Evolutionary conservation across 2,329 filamentous ascomycete genomes (phyloP), one percentile per base, ranked within the genome.

Genomic region (Didymosphaeria variabile): DNA sequence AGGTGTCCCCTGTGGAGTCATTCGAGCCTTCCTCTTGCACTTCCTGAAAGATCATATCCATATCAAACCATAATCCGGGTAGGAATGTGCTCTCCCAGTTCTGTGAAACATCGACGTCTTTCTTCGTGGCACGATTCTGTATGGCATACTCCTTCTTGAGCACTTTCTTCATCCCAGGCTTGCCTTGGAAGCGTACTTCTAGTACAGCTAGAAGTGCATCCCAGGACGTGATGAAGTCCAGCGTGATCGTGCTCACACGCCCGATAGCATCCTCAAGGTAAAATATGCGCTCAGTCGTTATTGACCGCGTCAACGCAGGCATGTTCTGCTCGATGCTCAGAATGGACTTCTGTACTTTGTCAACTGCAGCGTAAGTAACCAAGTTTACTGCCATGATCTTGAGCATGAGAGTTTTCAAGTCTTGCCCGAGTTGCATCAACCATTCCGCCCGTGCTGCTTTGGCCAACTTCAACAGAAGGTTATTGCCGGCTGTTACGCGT

Each of bases 261-360:
- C 64, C 64, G 3, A 65, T 57, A 6, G 62, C 44, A 55, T 67
- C 62, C 51, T 67, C 64, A 2, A 67, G 50, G 12, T 62, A 52
- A 31, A 65, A 59, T 36, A 36, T 36, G 34, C 34, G 34, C 13
- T 36, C 34, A 36, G 34, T 36, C 34, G 34, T 10, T 15, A 36
- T 36, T 36, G 7, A 62, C 54, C 13, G 62, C 57, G 19, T 65
- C 51, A 5, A 58, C 57, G 2, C 61, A 40, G 1, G 42, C 12
- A 26, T 46, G 31, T 21, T 62, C 55, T 6, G 61, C 47, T 10
- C 42, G 36, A 55, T 55, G 6, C 59, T 54, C 0, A 63, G 26
- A 29, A 47, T 2, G 3, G 40, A 36, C 2, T 15, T 21, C 50
- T 61, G 62, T 29, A 63, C 53, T 6, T 21, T 44, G 17, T 19